Conservation (phyloP, 2,329 filamentous ascomycete species). For the Aureobasidium sp. region DNA sequence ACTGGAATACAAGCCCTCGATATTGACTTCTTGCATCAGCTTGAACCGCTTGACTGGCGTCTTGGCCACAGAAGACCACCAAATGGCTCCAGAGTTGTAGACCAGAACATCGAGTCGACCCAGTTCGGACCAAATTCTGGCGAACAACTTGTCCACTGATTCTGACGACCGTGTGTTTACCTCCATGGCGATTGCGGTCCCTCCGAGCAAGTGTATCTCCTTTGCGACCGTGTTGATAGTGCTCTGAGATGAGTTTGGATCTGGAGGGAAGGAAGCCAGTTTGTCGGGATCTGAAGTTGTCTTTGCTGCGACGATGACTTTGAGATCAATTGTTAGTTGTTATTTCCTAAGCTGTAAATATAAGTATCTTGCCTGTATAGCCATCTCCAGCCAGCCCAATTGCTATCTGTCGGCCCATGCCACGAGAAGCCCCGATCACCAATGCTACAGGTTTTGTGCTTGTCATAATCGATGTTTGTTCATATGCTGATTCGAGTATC, state of each 20-base stretch:
- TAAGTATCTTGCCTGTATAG: constrained; percentile 67
- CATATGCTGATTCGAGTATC: neutral
- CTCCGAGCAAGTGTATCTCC: constrained; percentile 74
- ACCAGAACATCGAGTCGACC: constrained; percentile 76
- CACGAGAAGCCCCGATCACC: constrained; percentile 65
- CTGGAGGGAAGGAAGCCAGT: constrained; percentile 70
- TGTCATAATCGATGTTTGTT: neutral
- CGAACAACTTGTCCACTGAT: constrained; percentile 2
- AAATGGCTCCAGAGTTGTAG: constrained; percentile 89
- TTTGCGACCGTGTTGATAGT: constrained; percentile 84
- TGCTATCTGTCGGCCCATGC: constrained; percentile 84
- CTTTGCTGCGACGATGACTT: constrained; percentile 85
- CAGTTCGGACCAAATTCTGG: constrained; percentile 6
- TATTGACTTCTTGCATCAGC: constrained; percentile 79
- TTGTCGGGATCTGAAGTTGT: constrained; percentile 70
- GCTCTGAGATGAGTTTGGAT: constrained; percentile 78
- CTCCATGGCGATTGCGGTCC: constrained; percentile 69
- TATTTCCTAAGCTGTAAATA: neutral
- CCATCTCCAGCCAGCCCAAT: constrained; percentile 77
- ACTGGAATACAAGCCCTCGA: constrained; percentile 78
- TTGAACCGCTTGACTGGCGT: constrained; percentile 64
- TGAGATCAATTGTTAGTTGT: neutral
- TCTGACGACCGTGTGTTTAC: constrained; percentile 58
- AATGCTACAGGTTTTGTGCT: constrained; percentile 28
- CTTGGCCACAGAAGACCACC: constrained; percentile 79